These are phyloP conservation scores for Penicillium sp. DNA, from an alignment of 2,329 filamentous ascomycete genomes.

Conservation along the genomic window DNA sequence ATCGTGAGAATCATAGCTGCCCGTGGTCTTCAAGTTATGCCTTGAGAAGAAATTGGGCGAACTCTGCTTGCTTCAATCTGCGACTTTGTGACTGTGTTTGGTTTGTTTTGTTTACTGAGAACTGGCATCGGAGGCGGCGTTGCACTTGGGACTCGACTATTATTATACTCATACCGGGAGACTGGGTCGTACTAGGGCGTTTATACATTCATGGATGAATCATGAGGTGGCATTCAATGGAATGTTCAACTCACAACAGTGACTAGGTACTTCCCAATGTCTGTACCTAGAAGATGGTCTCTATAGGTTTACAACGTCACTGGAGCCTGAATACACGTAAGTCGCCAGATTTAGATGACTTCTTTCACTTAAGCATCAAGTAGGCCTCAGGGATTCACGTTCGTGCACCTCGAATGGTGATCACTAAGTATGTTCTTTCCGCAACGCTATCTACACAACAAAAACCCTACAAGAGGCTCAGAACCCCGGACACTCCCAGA, in stretches of 20 bases:
- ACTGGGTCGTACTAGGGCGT: not conserved
- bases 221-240: not conserved
- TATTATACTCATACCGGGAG: not conserved
- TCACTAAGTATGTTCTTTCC: not conserved
- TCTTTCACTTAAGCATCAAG: no score
- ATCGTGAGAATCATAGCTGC: not conserved
- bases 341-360: no score
- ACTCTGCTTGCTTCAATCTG: not conserved
- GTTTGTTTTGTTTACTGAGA: not conserved
- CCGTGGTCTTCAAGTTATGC: not conserved
- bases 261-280: not conserved
- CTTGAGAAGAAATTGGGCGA: not conserved
- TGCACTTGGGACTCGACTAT: not conserved
- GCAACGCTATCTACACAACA: slow-evolving; percentile 1
- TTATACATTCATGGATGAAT: not conserved
- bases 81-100: not conserved
- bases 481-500: not conserved
- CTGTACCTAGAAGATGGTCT: no score
- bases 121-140: not conserved
- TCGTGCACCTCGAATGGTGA: not conserved
- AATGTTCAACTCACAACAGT: not conserved
- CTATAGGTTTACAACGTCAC: not conserved
- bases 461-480: not conserved
- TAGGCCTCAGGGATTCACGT: not conserved
- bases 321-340: no score